Evolutionary conservation across 768 basidiomycete genomes (phyloP).

Genomic region (Crucibulum laeve): DNA sequence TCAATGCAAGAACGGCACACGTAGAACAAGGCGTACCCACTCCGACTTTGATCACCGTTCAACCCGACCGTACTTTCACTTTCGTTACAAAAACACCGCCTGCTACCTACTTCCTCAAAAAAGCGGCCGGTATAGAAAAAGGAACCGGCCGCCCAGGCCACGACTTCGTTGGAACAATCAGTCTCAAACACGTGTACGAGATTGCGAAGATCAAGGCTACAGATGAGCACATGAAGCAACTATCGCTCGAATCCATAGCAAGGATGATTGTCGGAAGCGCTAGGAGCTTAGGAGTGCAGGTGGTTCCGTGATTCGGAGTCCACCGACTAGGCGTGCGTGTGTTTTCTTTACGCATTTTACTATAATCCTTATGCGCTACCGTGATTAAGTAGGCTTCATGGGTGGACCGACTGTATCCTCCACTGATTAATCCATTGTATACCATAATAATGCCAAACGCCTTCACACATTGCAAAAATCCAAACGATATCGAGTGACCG

Average conservation of each 20-base stretch:
- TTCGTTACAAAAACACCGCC: conserved; percentile 93
- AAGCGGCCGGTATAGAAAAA: conserved; percentile 85
- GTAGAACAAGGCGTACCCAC: conserved; percentile 80
- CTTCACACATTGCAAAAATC: neutral
- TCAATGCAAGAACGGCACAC: conserved; percentile 95
- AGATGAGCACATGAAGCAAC: conserved; percentile 85
- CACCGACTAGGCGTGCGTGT: conserved; percentile 3
- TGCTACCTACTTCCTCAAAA: conserved; percentile 85
- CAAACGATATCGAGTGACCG: neutral
- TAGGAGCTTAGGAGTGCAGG: conserved; percentile 82
- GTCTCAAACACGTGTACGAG: conserved; percentile 96
- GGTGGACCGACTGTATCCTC: neutral
- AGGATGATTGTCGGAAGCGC: conserved; percentile 88
- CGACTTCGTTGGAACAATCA: conserved; percentile 76
- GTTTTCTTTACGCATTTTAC: neutral
- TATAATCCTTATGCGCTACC: neutral
- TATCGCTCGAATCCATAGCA: conserved; percentile 83
- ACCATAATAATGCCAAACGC: conserved; percentile 4
- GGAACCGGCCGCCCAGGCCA: conserved; percentile 82
- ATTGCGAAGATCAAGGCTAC: conserved; percentile 95
- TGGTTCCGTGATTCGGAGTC: conserved; percentile 63
- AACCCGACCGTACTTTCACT: conserved; percentile 92
- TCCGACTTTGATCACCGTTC: conserved; percentile 90
- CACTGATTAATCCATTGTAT: neutral
- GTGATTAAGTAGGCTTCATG: neutral